Percentiles rank a stretch among this genome's conserved stretches.
phyloP scores from a whole-genome alignment of 192 early-diverging fungal genomes.

The Lobosporangium transversale region DNA sequence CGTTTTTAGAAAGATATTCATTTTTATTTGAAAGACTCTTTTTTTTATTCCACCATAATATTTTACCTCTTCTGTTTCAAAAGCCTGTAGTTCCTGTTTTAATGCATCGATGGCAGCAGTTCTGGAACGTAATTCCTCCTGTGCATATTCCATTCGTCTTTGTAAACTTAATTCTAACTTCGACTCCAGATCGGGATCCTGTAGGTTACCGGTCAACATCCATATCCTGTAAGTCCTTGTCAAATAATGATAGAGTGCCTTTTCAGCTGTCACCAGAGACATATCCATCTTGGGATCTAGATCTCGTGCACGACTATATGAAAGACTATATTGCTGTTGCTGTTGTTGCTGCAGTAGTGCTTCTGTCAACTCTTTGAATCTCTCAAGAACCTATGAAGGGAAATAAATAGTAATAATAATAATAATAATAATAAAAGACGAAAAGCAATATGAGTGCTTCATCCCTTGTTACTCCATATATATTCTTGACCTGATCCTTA shows the following conservation, averaged over 20 bases:
- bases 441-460: neutral
- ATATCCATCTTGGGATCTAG: slow-evolving; percentile 41
- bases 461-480: no score
- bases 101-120: slow-evolving; percentile 48
- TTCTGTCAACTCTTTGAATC: slow-evolving; percentile 17
- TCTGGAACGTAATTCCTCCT: slow-evolving; percentile 54
- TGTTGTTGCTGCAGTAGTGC: no score
- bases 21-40: neutral
- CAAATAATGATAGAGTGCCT: slow-evolving; percentile 68
- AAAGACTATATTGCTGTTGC: neutral
- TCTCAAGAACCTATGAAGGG: slow-evolving; percentile 25
- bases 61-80: slow-evolving; percentile 51
- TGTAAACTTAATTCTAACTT: slow-evolving; percentile 59
- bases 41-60: neutral
- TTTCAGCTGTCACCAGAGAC: slow-evolving; percentile 52
- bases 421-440: slow-evolving; percentile 8
- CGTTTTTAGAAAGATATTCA: no score
- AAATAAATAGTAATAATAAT: neutral
- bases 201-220: slow-evolving; percentile 62
- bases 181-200: slow-evolving; percentile 62
- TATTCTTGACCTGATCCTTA: no score
- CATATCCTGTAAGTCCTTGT: slow-evolving; percentile 63
- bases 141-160: slow-evolving; percentile 57
- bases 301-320: slow-evolving; percentile 15
- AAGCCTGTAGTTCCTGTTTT: slow-evolving; percentile 54